Evolutionary conservation across 495 filamentous ascomycete genomes (phyloP), one percentile per base, ranked within the genome.

Genomic region (Hypoxylon cercidicola): DNA sequence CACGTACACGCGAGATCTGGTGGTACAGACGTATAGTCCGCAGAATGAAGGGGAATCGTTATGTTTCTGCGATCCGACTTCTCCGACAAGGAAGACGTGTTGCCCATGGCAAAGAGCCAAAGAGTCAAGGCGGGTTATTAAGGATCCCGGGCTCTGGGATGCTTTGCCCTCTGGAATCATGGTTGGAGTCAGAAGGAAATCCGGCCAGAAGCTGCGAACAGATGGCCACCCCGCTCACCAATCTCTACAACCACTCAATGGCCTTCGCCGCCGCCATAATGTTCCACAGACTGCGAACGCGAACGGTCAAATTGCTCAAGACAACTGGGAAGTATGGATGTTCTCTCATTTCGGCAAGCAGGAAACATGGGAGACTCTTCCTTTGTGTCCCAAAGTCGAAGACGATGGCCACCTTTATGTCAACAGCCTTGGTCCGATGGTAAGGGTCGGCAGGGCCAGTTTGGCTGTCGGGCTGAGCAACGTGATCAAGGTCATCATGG

Each of bases 381-480:
- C 74, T 10, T 70, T 83, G 13, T 72, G 76, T 18, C n/a, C 64
- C 7, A 69, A 65, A 11, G 47, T 64, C 15, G 71, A 74, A 11
- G 69, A 74, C n/a, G 65, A 74, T 3, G 66, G 69, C 2, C 75
- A 85, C 40, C 77, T 92, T 4, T 79, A 89, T 37, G 86, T 90
- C 13, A 80, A 80, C 13, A 78, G 76, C 49, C 72, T 85, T 0
- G 89, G 89, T 0, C 88, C 88, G 0, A 82, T 89, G 57, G 73
- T 77, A 4, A 77, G 78, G 53, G 70, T 89, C 4, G 88, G 89
- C 4, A 79, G 80, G 15, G 69, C 78, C 44, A 86, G 82, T 44
- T 78, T 90, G 12, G 89, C 86, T 1, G 81, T 92, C 1, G 88
- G 81, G 0, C 84, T 90, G 34, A 90, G 88, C 8, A 88, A 90